These are phyloP conservation scores for Aspergillus ruber DNA, from an alignment of 2,329 filamentous ascomycete species.

Conservation along the genomic window DNA sequence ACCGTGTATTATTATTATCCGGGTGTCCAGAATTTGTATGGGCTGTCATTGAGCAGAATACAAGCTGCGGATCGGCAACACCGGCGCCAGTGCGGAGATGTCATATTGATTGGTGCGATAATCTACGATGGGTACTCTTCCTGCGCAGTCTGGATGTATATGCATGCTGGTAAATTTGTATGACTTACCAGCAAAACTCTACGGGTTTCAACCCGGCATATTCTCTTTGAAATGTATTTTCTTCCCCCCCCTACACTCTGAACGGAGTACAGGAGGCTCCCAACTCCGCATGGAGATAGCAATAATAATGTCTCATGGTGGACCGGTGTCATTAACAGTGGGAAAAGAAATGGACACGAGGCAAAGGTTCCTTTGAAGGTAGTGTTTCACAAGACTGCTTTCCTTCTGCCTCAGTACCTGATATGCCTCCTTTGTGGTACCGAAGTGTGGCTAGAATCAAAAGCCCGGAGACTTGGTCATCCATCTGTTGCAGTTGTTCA, in stretches of 20 bases:
- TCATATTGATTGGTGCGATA: slow-evolving; percentile 21
- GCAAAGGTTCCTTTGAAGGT: not conserved
- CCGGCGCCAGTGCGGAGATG: slow-evolving; percentile 16
- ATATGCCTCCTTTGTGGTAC: not conserved
- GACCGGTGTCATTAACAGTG: not conserved
- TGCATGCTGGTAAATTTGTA: not conserved
- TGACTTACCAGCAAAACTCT: not conserved
- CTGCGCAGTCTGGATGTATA: not conserved
- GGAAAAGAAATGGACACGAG: not conserved
- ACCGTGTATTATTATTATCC: slow-evolving; percentile 1
- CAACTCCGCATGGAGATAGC: slow-evolving; percentile 2
- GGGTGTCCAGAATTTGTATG: slow-evolving; percentile 2
- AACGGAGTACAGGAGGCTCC: not conserved
- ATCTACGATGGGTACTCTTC: slow-evolving; percentile 17
- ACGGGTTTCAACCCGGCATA: not conserved
- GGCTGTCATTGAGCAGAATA: not conserved
- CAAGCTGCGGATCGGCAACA: slow-evolving; percentile 3
- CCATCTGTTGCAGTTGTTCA: not conserved
- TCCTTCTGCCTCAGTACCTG: not conserved
- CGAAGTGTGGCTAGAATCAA: not conserved
- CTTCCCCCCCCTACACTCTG: too few species aligned
- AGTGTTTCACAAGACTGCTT: not conserved
- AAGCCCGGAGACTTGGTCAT: not conserved
- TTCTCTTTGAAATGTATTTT: not conserved
- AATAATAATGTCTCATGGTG: not conserved